Evolutionary conservation across 116 monocot genomes (phyloP).

Genomic region (Phalaenopsis hybrid): DNA sequence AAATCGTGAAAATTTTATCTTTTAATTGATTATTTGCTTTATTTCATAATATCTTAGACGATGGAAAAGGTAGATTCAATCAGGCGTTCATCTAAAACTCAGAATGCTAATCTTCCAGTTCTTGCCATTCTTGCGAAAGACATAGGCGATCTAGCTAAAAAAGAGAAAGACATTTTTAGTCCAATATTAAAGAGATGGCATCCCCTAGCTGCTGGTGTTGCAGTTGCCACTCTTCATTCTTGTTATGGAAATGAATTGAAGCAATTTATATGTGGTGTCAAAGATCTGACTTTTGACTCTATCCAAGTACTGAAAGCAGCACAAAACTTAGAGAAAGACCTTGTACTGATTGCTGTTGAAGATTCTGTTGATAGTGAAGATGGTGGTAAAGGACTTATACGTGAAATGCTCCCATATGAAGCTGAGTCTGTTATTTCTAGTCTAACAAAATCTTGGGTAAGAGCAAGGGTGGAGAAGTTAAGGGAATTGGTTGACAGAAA

Average conservation of each 20-base stretch:
- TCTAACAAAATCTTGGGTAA: slow-evolving; percentile 77
- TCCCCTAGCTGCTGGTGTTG: slow-evolving; percentile 76
- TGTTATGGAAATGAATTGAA: slow-evolving; percentile 78
- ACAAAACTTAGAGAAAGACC: slow-evolving; percentile 74
- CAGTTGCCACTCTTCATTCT: slow-evolving; percentile 71
- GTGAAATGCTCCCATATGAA: slow-evolving; percentile 95
- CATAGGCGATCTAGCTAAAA: slow-evolving; percentile 51
- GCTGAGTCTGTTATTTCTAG: slow-evolving; percentile 64
- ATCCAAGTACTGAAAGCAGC: slow-evolving; percentile 59
- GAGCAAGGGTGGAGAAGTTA: slow-evolving; percentile 58
- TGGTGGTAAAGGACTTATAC: slow-evolving; percentile 78
- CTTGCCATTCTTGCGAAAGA: slow-evolving; percentile 66
- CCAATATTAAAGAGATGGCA: slow-evolving; percentile 70
- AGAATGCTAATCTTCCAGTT: slow-evolving; percentile 34
- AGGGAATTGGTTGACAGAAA: slow-evolving; percentile 83
- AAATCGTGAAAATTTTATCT: not conserved
- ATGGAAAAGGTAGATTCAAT: slow-evolving; percentile 84
- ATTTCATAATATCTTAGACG: slow-evolving; percentile 31
- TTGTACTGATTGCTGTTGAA: slow-evolving; percentile 87
- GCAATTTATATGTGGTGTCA: slow-evolving; percentile 51
- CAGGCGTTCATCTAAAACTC: slow-evolving; percentile 43
- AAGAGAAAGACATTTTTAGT: slow-evolving; percentile 65
- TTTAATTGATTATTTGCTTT: slow-evolving; percentile 4
- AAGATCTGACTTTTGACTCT: slow-evolving; percentile 54
- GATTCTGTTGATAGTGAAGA: slow-evolving; percentile 93